Base-by-base conservation (phyloP, 2,329 filamentous ascomycete species). In the Penicillium paneum region DNA sequence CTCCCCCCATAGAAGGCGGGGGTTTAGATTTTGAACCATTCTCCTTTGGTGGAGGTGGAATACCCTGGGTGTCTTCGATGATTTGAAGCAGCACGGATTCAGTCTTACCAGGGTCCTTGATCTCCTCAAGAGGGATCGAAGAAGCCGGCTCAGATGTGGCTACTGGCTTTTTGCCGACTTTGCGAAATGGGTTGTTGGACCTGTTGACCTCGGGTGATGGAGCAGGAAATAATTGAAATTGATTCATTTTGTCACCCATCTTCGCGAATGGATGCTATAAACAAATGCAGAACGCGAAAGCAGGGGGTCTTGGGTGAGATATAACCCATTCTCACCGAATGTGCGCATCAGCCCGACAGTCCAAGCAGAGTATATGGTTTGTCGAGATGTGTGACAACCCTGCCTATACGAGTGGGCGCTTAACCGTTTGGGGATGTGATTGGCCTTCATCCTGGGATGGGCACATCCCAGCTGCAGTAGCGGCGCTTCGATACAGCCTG, bases 171-270 rank as follows among this genome's bases (percentile, higher is more conserved):
- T 60, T 66, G 24, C 61, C 56, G 4, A 56, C 61, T 52, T 62
- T 69, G 35, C 67, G 67, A 55, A 73, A 73, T 1, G 71, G 68
- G 46, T 75, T 72, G 51, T 67, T 72, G 21, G 61, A 58, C 21
- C 51, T 61, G 52, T 66, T 64, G 42, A 57, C 55, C 57, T 67
- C 66, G 11, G 66, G 62, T 11, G 71, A 66, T 46, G 69, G 66
- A n/a, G 70, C 60, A 17, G 74, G 74, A 40, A 76, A 76, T 44
- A 76, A 64, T 51, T 75, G 73, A 45, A 76, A 76, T 52, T 74
- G 71, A 51, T 60, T 70, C 65, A 71, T 73, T 11, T 51, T 63
- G 56, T 34, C 31, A 32, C 24, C 36, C n/a, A 39, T 19, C 13
- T 49, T 32, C 21, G 40, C 6, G 21, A 35, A 39, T 34, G 24